Evolutionary conservation across 495 filamentous ascomycete species (phyloP), one percentile per base, ranked within the genome.

Genomic region (Neurospora intermedia): DNA sequence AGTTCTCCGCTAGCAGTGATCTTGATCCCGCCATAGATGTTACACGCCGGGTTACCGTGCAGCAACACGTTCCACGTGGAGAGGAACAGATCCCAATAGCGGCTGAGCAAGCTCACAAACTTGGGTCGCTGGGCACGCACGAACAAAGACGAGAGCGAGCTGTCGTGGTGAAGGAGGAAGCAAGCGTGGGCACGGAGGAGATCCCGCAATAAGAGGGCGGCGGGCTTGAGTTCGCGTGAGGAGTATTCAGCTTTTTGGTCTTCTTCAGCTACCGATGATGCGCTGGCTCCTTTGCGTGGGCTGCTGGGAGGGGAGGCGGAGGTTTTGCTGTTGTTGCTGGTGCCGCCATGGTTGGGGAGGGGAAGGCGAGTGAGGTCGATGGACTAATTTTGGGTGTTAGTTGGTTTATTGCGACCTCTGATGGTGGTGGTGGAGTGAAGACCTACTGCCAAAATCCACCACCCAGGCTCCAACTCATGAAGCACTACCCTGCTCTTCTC

Each of bases 1-100:
- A 97, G 89, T 82, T 97, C 94, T 7, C 95, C 96, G 45, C 93
- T 92, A 38, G 91, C 93, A 18, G 96, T 93, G 59, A 98, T 88
- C 81, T 97, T 97, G 74, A 97, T 88, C 3, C 93, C 93, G 35
- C 91, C 89, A 76, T 92, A 93, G 4, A 96, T 87, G 72, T 90
- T 90, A 6, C 90, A 88, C 6, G 90, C 90, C 4, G 96, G 96
- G 73, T 96, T 97, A 23, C 94, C 96, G 78, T 93, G 91, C 45
- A 98, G 84, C 59, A 98, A 86, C 20, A 98, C 89, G 73, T 97
- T 92, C 96, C 96, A 99, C 10, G 87, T 90, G 76, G 88, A 88
- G 5, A 92, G 83, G 80, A 93, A 98, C 8, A 86, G 83, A 69
- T 91, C 87, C 96, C 96, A 99, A 78, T 92, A 98, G 18, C 90